Evolutionary conservation across 257 asterid genomes (phyloP), one percentile per base, ranked within the genome.

Genomic region (Solanum ossicruentum): DNA sequence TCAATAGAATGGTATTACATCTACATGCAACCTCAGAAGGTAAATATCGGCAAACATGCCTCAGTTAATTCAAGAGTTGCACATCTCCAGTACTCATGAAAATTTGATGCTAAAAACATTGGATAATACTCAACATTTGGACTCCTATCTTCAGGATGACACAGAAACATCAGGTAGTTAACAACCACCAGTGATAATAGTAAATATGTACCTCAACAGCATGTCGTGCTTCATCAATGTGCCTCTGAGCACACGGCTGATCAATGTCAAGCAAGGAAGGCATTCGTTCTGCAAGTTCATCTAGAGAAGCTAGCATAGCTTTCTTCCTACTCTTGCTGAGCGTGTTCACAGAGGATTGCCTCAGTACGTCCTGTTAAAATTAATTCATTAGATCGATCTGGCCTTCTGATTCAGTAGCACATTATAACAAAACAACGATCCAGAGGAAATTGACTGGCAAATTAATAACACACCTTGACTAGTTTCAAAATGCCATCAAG

Each of bases 181-280:
- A 26, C 26, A 20, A 51, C 65, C 80, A 83, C 9, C 43, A 36
- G 84, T 41, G 8, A 72, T 18, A 26, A 57, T 69, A 65, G 84
- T 6, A 78, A 54, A 17, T 5, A 52, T 20, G 83, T 90, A 95
- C 99, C 98, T 95, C 98, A 52, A 94, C 93, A 71, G 88, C 90
- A 81, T 88, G 88, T 45, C 97, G 95, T 89, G 99, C 97, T 88
- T 95, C 98, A 58, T 92, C 90, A 85, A 95, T 97, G 84, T 97
- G 98, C 85, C 90, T 91, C 80, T 86, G 95, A 21, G 99, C 98
- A 87, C 99, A 94, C 18, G 99, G 98, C 88, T 97, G 99, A 89
- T 97, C 99, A 75, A 97, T 85, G 80, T 90, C 99, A 81, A 97
- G 99, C 85, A 97, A 91, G 75, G 99, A 95, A 80, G 99, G 98